Evolutionary conservation across 1,284 basidiomycete species (phyloP).

Genomic region (Tylopilus sp.): DNA sequence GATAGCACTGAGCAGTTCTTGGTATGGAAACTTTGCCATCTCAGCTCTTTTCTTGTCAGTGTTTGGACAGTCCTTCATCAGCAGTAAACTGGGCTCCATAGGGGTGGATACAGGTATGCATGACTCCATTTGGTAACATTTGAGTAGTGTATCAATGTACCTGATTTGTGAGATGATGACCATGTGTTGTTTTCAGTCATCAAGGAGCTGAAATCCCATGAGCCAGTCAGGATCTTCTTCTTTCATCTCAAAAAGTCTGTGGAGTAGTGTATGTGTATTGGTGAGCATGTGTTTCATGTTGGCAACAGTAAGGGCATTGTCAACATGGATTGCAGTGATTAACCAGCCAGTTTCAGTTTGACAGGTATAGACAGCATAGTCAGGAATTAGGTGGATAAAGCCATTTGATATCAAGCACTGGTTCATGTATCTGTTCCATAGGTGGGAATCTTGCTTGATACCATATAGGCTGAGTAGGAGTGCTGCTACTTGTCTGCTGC

Average conservation of each 20-base stretch:
- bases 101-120: neutral
- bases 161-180: neutral
- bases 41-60: neutral
- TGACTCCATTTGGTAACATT: neutral
- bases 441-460: too few species aligned
- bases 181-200: neutral
- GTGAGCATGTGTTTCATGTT: neutral
- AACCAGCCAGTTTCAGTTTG: too few species aligned
- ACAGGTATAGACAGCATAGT: too few species aligned
- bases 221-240: neutral
- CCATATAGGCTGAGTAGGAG: too few species aligned
- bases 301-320: neutral
- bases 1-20: neutral
- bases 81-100: neutral
- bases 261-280: neutral
- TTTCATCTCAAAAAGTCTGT: neutral
- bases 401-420: too few species aligned
- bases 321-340: neutral
- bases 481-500: neutral
- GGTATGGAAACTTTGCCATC: neutral
- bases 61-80: neutral
- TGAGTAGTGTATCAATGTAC: neutral
- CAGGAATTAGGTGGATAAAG: too few species aligned
- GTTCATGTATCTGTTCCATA: too few species aligned
- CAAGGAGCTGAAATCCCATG: neutral